phyloP scores from a whole-genome alignment of 805 yeast species.

The Komagataella mondaviorum region DNA sequence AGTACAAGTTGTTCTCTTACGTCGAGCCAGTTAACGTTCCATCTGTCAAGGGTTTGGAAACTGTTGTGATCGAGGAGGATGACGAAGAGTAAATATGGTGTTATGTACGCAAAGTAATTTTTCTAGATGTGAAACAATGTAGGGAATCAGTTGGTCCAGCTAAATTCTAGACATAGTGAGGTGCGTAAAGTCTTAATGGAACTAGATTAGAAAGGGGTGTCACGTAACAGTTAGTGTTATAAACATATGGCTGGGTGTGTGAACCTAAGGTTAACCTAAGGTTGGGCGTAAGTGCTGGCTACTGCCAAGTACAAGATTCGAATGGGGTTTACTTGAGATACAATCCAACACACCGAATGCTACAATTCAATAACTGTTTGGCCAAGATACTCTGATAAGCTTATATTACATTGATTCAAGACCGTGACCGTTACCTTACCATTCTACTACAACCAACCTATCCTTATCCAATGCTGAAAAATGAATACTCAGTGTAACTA shows the following conservation, averaged over 20 bases:
- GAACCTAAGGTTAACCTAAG: too few species aligned
- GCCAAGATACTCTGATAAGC: too few species aligned
- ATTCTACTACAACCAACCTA: neutral
- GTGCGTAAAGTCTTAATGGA: neutral
- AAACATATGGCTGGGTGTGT: too few species aligned
- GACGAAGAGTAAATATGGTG: conserved; percentile 18
- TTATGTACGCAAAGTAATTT: neutral
- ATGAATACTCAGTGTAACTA: conserved; percentile 43
- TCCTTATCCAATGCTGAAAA: neutral
- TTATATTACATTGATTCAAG: neutral
- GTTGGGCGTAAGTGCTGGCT: too few species aligned
- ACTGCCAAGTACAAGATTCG: too few species aligned
- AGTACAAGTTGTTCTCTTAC: conserved; percentile 93
- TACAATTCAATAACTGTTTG: too few species aligned
- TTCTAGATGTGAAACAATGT: neutral
- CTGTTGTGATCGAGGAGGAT: conserved; percentile 79
- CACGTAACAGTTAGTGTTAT: too few species aligned
- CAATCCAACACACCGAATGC: too few species aligned
- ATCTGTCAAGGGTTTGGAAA: conserved; percentile 93
- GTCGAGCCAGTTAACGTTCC: conserved; percentile 97
- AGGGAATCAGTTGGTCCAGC: neutral
- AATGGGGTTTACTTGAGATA: too few species aligned
- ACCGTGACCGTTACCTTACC: neutral
- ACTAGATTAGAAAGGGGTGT: neutral
- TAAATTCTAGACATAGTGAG: neutral